Evolutionary conservation across 257 asterid species (phyloP).

Genomic region (Petunia secreta): DNA sequence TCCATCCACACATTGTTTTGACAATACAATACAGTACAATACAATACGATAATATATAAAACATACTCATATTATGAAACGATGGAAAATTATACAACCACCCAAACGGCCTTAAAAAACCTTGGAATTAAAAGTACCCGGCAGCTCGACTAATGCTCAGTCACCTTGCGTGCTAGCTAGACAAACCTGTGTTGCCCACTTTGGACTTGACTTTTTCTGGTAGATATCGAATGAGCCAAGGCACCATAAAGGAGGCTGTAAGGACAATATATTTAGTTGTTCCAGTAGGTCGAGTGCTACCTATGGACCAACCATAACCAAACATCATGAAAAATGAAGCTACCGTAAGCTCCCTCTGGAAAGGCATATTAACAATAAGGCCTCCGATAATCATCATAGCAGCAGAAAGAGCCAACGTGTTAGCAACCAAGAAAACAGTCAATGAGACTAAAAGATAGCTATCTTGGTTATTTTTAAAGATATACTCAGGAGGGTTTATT

Average conservation of each 20-base stretch:
- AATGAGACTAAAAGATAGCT: not conserved
- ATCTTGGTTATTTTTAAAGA: not conserved
- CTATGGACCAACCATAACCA: conserved; percentile 31
- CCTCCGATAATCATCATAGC: conserved; percentile 26
- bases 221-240: conserved; percentile 20
- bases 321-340: conserved; percentile 24
- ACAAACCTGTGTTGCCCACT: no score
- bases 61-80: no score
- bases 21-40: no score
- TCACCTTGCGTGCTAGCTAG: no score
- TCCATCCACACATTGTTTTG: no score
- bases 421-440: conserved; percentile 27
- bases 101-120: no score
- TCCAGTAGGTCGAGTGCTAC: conserved; percentile 28
- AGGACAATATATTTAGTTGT: not conserved
- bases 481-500: conserved; percentile 32
- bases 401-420: conserved; percentile 30
- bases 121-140: no score
- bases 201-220: not conserved
- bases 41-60: no score
- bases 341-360: conserved; percentile 34
- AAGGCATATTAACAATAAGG: conserved; percentile 30
- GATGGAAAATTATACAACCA: no score
- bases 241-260: not conserved
- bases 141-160: no score